Conservation (phyloP, 768 basidiomycete genomes). For the Podaxis mareebaensis region DNA sequence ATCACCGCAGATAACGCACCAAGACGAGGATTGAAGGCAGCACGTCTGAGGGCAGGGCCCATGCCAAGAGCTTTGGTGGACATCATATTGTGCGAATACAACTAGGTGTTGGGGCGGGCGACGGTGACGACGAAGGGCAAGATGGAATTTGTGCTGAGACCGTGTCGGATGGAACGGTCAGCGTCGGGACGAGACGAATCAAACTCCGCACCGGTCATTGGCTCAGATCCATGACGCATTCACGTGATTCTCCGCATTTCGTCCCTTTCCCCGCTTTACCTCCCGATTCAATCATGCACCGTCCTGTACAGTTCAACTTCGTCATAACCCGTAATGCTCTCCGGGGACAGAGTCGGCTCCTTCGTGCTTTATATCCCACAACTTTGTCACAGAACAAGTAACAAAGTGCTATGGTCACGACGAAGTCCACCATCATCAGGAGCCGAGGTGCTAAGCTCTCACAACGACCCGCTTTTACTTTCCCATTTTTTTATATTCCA, state of each 20-base stretch:
- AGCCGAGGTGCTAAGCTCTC: background rate
- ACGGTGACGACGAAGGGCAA: slow-evolving; percentile 9
- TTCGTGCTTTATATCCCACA: no score
- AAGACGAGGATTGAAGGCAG: slow-evolving; percentile 40
- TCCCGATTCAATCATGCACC: background rate
- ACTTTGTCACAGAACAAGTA: no score
- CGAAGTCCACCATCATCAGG: no score
- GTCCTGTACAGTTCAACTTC: no score
- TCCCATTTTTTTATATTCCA: background rate
- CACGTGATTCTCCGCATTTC: slow-evolving; percentile 20
- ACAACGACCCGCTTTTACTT: background rate
- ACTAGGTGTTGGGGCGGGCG: slow-evolving; percentile 2
- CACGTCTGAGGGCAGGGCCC: slow-evolving; percentile 53
- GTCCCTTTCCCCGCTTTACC: background rate
- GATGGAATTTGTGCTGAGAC: slow-evolving; percentile 8
- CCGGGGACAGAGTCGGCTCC: no score
- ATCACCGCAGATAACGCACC: slow-evolving; percentile 27
- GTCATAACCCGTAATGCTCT: no score
- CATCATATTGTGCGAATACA: slow-evolving; percentile 32
- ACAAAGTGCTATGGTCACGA: no score
- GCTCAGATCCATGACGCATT: slow-evolving; percentile 13
- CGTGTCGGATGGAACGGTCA: slow-evolving; percentile 18
- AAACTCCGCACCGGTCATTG: slow-evolving; percentile 25
- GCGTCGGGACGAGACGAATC: slow-evolving; percentile 23
- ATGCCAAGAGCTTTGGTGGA: slow-evolving; percentile 59